Percentiles rank a stretch among this genome's conserved stretches.
Conservation (phyloP, 345 rosid genomes). For the Psidium friedrichsthalianum region DNA sequence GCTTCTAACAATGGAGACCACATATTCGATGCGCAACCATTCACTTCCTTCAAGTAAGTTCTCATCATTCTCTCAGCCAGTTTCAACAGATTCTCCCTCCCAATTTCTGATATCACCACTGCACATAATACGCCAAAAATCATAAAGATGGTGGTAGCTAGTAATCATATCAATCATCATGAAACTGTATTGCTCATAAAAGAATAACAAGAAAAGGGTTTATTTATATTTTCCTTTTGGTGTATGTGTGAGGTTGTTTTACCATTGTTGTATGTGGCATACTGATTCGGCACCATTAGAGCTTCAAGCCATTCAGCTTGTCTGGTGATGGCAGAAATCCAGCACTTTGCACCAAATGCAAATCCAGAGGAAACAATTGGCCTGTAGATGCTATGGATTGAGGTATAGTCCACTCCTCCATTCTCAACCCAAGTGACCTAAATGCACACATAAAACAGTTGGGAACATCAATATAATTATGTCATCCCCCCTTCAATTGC, state of each 20-base stretch:
- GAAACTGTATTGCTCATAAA: not conserved
- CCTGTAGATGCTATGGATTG: slow-evolving; percentile 12
- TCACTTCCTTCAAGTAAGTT: slow-evolving; percentile 11
- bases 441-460: not conserved
- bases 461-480: not conserved
- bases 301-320: slow-evolving; percentile 17
- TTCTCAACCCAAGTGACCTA: slow-evolving; percentile 56
- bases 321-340: slow-evolving; percentile 24
- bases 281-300: not conserved
- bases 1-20: slow-evolving; percentile 21
- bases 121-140: not conserved
- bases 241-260: not conserved
- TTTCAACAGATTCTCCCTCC: slow-evolving; percentile 21
- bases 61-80: slow-evolving; percentile 25
- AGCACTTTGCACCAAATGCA: slow-evolving; percentile 38
- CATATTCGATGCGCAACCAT: not conserved
- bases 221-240: not conserved
- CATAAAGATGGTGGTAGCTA: not conserved
- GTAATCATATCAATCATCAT: not conserved
- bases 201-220: not conserved
- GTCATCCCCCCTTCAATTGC: not conserved
- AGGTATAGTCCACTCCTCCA: slow-evolving; percentile 25
- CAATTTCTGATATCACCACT: slow-evolving; percentile 4
- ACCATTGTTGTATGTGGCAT: not conserved
- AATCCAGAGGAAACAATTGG: slow-evolving; percentile 23